A percentile compares a stretch with the other conserved stretches of the same genome.
These are phyloP conservation scores for Vitis labrusca DNA, from an alignment of 164 flowering plant species.

Conservation along the genomic window DNA sequence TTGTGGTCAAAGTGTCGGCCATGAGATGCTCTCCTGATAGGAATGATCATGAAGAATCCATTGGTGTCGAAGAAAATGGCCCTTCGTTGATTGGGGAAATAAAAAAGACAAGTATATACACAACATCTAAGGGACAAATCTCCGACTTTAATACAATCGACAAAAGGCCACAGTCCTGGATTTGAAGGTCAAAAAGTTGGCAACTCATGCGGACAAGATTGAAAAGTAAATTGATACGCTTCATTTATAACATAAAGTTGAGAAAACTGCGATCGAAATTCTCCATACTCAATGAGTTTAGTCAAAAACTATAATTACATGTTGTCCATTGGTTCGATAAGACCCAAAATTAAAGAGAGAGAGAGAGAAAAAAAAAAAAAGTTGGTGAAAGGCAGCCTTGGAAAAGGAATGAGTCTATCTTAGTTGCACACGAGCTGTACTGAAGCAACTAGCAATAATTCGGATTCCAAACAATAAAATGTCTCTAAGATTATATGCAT, in stretches of 20 bases:
- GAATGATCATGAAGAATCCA: constrained; percentile 1
- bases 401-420: constrained; percentile 1
- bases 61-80: neutral
- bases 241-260: constrained; percentile 12
- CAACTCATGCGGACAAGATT: constrained; percentile 9
- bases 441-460: no score
- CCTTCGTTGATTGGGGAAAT: constrained; percentile 18
- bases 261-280: constrained; percentile 12
- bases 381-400: constrained; percentile 4
- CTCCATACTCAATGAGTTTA: constrained; percentile 7
- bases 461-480: no score
- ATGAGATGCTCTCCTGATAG: constrained; percentile 14
- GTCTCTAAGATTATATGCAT: no score
- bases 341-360: neutral
- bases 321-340: constrained; percentile 18
- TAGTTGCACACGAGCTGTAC: constrained; percentile 16
- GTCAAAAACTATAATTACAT: constrained; percentile 26
- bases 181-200: constrained; percentile 28
- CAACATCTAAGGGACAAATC: constrained; percentile 6
- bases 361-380: neutral
- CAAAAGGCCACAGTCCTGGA: constrained; percentile 1
- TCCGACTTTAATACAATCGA: constrained; percentile 5
- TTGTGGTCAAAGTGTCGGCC: neutral
- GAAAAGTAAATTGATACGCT: constrained; percentile 13
- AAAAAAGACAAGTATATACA: constrained; percentile 4